Evolutionary conservation across 2,329 filamentous ascomycete genomes (phyloP).

Genomic region (Nemania sp.): DNA sequence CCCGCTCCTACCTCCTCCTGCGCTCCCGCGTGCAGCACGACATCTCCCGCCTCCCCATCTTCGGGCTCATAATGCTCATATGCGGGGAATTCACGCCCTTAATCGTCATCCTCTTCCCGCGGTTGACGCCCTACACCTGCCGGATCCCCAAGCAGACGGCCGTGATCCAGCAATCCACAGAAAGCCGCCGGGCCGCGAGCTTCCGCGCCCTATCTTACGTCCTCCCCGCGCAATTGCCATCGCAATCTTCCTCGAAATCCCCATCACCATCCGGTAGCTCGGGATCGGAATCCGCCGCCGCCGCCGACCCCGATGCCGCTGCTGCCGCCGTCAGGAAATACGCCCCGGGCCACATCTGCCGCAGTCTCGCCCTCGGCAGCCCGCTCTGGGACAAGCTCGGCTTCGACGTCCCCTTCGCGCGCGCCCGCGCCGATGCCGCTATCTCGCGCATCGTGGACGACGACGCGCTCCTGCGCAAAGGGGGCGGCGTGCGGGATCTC

Average conservation of each 20-base stretch:
- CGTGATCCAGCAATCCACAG: constrained; percentile 64
- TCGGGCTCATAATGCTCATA: constrained; percentile 78
- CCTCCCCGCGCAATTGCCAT: too few species aligned
- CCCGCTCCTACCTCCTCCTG: constrained; percentile 78
- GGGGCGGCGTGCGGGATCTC: constrained; percentile 71
- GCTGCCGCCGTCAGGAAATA: not conserved
- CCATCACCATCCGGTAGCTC: too few species aligned
- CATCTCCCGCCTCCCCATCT: constrained; percentile 80
- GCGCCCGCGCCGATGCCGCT: constrained; percentile 62
- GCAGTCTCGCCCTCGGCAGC: constrained; percentile 55
- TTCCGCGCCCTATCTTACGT: constrained; percentile 58
- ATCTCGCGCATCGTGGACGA: constrained; percentile 76
- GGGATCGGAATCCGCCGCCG: too few species aligned
- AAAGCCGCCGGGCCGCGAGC: constrained; percentile 63
- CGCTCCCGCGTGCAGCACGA: constrained; percentile 77
- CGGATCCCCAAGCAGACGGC: constrained; percentile 81
- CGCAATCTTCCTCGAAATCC: too few species aligned
- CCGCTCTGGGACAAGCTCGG: constrained; percentile 64
- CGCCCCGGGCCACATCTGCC: constrained; percentile 45
- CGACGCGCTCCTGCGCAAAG: constrained; percentile 73
- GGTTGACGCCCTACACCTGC: constrained; percentile 82
- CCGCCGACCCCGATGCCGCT: too few species aligned
- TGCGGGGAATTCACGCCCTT: constrained; percentile 90
- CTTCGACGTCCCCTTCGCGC: constrained; percentile 65
- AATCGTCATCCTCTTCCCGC: constrained; percentile 76